Percentiles rank a stretch among this genome's conserved stretches.
Conservation (phyloP, 345 rosid genomes). For the Stellera chamaejasme region DNA sequence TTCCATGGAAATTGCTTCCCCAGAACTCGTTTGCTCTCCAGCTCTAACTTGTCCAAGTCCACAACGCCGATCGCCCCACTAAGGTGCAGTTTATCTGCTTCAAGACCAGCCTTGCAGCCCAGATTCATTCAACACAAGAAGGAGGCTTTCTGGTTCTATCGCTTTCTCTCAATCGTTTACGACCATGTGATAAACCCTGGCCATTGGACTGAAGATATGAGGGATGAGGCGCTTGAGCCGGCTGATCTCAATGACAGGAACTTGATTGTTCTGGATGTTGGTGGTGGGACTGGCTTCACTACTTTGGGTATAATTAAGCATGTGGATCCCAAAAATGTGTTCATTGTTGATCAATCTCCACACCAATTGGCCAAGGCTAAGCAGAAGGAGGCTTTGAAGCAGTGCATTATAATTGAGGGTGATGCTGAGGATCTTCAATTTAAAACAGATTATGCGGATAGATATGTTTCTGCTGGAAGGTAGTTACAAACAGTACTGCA, state of each 20-base stretch:
- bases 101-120: constrained; percentile 90
- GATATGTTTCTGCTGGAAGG: constrained; percentile 99
- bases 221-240: constrained; percentile 94
- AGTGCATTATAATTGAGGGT: constrained; percentile 85
- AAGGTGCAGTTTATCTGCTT: constrained; percentile 61
- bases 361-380: constrained; percentile 97
- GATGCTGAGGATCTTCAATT: constrained; percentile 97
- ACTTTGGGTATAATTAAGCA: constrained; percentile 93
- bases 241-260: constrained; percentile 73
- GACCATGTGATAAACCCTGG: constrained; percentile 90
- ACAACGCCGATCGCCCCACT: constrained; percentile 23
- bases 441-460: constrained; percentile 79
- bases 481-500: constrained; percentile 7
- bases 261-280: constrained; percentile 92
- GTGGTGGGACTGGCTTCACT: constrained; percentile 99
- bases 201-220: constrained; percentile 98
- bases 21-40: constrained; percentile 21
- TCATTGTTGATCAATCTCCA: constrained; percentile 95
- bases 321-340: constrained; percentile 92
- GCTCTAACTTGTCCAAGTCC: constrained; percentile 19
- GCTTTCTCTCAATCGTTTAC: constrained; percentile 88
- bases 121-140: constrained; percentile 96
- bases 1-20: constrained; percentile 31
- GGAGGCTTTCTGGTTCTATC: constrained; percentile 98
- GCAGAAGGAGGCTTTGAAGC: constrained; percentile 92